Evolutionary conservation across 176 grass and related monocot genomes (phyloP), one percentile per base, ranked within the genome.

Genomic region (Alopecurus myosuroides): DNA sequence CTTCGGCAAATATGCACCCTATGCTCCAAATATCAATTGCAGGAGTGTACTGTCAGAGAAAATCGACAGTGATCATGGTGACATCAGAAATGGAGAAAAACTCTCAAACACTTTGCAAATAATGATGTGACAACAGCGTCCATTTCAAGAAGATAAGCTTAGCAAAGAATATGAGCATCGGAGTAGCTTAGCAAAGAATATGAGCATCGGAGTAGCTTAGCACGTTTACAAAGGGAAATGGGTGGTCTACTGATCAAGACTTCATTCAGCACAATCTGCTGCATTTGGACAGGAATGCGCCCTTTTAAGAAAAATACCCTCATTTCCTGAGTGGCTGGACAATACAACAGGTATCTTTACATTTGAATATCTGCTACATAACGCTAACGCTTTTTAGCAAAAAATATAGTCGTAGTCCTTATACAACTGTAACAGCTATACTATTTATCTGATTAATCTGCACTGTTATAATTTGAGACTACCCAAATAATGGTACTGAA

Each of bases 21-120:
- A 94, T 94, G 83, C 95, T 97, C 95, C 95, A 97, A 79, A 97
- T 92, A 91, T 97, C 95, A 89, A 89, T 60, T 81, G 83, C 82
- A 77, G 88, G 78, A 19, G 94, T 93, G 63, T 96, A 96, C 94
- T 96, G 86, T 14, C 66, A 74, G 17, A 28, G 5, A 87, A 82
- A 86, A 56, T 35, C 5, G 74, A 36, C 5, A 31, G 11, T 37
- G 3, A 62, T 71, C 34, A 70, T 34, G 6, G 69, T 63, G 23
- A 82, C 18, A 35, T 13, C 17, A n/a, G 8, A 67, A 76, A 84
- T 57, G 55, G 69, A 88, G n/a, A 42, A 68, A 74, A 79, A 22
- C 52, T 45, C n/a, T 79, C 50, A 72, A 67, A 42, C 57, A 23
- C n/a, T 78, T 62, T 74, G 74, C 15, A 40, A 53, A 40, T 68